Conservation (phyloP, 2,329 filamentous ascomycete species). For the Claviceps africana region DNA sequence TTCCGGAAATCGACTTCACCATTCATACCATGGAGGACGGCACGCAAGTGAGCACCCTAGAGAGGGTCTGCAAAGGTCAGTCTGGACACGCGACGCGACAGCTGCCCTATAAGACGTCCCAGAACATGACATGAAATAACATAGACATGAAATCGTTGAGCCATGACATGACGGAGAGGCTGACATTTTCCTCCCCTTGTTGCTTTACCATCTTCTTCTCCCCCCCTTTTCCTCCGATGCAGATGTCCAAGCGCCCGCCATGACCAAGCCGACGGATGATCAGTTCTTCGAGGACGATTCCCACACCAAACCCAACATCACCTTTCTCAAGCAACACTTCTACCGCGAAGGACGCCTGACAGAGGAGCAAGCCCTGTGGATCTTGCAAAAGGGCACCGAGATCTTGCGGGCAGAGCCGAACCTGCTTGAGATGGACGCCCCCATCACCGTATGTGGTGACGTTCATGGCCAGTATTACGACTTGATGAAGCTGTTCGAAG, state of each 20-base stretch:
- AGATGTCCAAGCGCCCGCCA: constrained; percentile 97
- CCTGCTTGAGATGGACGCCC: constrained; percentile 96
- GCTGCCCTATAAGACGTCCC: background rate
- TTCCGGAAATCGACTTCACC: constrained; percentile 96
- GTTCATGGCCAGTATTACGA: constrained; percentile 99
- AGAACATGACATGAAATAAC: background rate
- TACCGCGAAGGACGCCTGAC: constrained; percentile 94
- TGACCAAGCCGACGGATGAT: constrained; percentile 81
- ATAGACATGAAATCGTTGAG: background rate
- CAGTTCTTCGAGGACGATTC: constrained; percentile 86
- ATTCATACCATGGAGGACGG: constrained; percentile 98
- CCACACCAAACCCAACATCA: constrained; percentile 75
- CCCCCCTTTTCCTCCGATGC: constrained; percentile 5
- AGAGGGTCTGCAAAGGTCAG: constrained; percentile 96
- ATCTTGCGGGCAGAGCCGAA: constrained; percentile 84
- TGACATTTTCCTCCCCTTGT: constrained; percentile 4
- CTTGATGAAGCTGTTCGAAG: constrained; percentile 98
- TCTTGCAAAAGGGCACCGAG: constrained; percentile 77
- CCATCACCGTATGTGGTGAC: constrained; percentile 96
- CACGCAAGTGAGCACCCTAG: constrained; percentile 82
- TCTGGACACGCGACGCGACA: constrained; percentile 2
- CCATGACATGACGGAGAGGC: background rate
- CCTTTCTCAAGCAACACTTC: constrained; percentile 95
- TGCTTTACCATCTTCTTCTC: background rate
- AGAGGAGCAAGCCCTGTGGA: constrained; percentile 94